Base-by-base conservation (phyloP, 2,329 filamentous ascomycete genomes). In the Mollisiaceae sp. region DNA sequence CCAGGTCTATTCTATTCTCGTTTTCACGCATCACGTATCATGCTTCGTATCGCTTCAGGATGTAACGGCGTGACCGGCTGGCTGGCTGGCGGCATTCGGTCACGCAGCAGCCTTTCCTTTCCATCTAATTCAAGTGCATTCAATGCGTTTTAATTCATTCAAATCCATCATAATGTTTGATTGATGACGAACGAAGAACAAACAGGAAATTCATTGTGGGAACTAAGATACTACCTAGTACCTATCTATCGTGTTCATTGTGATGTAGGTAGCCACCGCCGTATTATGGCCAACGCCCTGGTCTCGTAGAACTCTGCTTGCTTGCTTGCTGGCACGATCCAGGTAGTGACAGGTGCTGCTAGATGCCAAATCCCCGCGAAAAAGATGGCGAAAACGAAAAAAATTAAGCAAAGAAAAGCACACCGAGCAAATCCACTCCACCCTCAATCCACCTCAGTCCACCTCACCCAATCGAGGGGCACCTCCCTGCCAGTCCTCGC, bases 401-500 rank as follows among this genome's bases (percentile, higher is more conserved):
- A 8, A 45, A 6, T 52, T 2, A 59, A 47, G 45, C 32, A 54
- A 41, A 41, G 36, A 8, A 41, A 62, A n/a, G 20, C 60, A 61
- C 18, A 27, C 15, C 22, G n/a, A 50, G 45, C 11, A 47, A 50
- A 50, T 20, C 6, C 45, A 11, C 22, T 8, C 45, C 22, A 24
- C n/a, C 41, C 27, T 12, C 15, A 27, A 32, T 50, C 41, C 22
- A 8, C 43, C 8, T 61, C 43, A 64, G 54, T 75, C 69, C 69
- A 75, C 65, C 69, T 77, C 75, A 8, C 75, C 75, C 62, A 77
- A 59, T 64, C 75, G 70, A 8, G 74, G 75, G 1, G 69, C 69
- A 60, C 72, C 70, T 20, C 74, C 73, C 45, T 65, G 64, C 86
- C 86, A 98, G 74, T 91, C 94, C 71, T 97, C 88, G 66, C 92